phyloP scores from a whole-genome alignment of 2,329 filamentous ascomycete genomes.

The Allantophomopsis cytisporea region DNA sequence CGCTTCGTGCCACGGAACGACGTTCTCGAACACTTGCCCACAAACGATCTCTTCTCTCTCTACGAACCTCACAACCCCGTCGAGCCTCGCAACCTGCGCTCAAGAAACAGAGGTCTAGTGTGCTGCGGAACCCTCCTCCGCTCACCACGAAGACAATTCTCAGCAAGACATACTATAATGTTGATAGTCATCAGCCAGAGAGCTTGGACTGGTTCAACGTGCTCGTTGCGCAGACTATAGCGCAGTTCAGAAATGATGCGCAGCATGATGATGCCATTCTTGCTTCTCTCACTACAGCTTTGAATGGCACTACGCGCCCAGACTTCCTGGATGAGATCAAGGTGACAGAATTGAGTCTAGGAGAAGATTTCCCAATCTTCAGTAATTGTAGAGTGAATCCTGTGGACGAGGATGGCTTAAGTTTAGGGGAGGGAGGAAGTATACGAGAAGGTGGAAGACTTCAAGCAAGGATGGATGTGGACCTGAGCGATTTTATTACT shows the following conservation, averaged over 20 bases:
- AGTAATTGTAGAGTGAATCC: conserved; percentile 96
- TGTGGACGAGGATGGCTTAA: conserved; percentile 65
- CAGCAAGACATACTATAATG: conserved; percentile 95
- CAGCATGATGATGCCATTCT: conserved; percentile 86
- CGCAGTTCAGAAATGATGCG: conserved; percentile 85
- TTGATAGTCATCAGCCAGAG: conserved; percentile 89
- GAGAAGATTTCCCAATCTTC: conserved; percentile 96
- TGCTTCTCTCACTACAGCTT: conserved; percentile 65
- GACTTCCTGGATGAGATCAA: conserved; percentile 89
- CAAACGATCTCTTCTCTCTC: conserved; percentile 56
- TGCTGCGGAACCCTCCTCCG: conserved; percentile 57
- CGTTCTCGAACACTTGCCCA: conserved; percentile 64
- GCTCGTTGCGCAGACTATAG: conserved; percentile 88
- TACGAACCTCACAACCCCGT: conserved; percentile 26
- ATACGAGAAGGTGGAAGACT: conserved; percentile 44
- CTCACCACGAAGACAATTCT: conserved; percentile 90
- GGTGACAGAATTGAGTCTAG: conserved; percentile 84
- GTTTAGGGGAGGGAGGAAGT: conserved; percentile 25
- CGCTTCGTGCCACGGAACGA: conserved; percentile 61
- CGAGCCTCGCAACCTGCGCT: conserved; percentile 24
- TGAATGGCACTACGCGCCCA: conserved; percentile 79
- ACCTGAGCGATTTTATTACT: conserved; percentile 91
- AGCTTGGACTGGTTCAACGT: conserved; percentile 99
- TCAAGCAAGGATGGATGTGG: conserved; percentile 93
- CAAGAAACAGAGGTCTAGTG: conserved; percentile 55